Base-by-base conservation (phyloP, 2,329 filamentous ascomycete genomes). In the Trichoderma breve region DNA sequence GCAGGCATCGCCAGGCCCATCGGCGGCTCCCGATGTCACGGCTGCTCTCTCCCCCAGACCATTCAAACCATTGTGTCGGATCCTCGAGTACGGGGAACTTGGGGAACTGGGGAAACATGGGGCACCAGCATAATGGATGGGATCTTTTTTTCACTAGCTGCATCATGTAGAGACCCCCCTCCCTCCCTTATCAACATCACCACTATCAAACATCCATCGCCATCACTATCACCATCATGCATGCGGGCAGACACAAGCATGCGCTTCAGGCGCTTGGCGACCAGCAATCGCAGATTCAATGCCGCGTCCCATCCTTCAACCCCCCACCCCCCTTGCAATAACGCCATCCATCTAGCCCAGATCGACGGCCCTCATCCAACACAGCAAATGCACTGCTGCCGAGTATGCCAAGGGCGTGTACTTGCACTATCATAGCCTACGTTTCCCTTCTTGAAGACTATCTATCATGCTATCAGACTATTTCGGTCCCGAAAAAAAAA, bases 41-140 rank as follows among this genome's bases (percentile, higher is more conserved):
- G 55, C 55, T 69, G 14, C 51, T 61, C 66, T 57, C 4, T n/a
- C 39, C 39, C 55, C 58, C 36, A 21, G 39, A 28, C 30, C 28
- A n/a, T 60, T 32, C 64, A 69, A 61, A 36, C 67, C 67, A 53
- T 62, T 36, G n/a, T 32, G 34, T 70, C 67, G 67, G 67, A 70
- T 61, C 57, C n/a, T 51, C 26, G 58, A 61, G n/a, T 26, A 55
- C 26, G 57, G 57, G 32, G 51, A 65, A 53, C n/a, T 24, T 15
- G 66, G 57, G 66, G 66, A 70, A 61, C 57, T 53, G 67, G 67
- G 65, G 67, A 70, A 70, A 70, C 39, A 70, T 70, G 67, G 67
- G 67, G 39, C 26, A 43, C 36, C 12, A 62, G 32, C 43, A 26
- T 65, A 5, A 3, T 57, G 12, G 55, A 28, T 34, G 8, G n/a